Evolutionary conservation across 129 eudicot genomes (phyloP), one percentile per base, ranked within the genome.

Genomic region (Glebionis coronaria): DNA sequence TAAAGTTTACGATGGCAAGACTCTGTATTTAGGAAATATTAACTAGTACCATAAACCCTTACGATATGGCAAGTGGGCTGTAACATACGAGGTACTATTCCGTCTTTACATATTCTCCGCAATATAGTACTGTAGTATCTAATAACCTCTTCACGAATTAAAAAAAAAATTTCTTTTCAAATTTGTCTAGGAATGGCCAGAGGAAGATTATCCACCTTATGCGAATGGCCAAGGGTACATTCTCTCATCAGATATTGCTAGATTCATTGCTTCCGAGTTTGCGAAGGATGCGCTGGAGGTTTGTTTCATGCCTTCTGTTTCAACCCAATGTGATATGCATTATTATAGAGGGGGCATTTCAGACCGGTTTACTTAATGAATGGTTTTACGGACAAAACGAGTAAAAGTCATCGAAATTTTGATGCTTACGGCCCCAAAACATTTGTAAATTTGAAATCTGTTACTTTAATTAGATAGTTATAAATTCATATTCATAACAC

Each of bases 141-240:
- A 42, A 20, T 44, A 23, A 4, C 27, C 45, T 27, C 12, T 44
- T 56, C 27, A 69, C 27, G 5, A 42, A n/a, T 49, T 16, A n/a
- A n/a, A n/a, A n/a, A 18, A 55, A 19, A 5, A 11, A 52, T 44
- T 0, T n/a, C n/a, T 31, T 44, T 14, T n/a, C n/a, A 28, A 61
- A 35, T 44, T 11, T 58, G 0, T 28, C 49, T 80, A 92, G 98
- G 98, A 92, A 79, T 92, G 96, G 96, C 90, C 95, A 19, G 95
- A n/a, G n/a, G n/a, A n/a, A n/a, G n/a, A n/a, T n/a, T n/a, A n/a
- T n/a, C n/a, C n/a, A n/a, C n/a, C n/a, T 9, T 92, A 88, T 63
- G 91, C 98, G 35, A 87, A 88, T 79, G 98, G 96, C 55, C 88
- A 96, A 4, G 98, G 96, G 40, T 92, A 92, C 78, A 66, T 88